Conservation (phyloP, 2,329 filamentous ascomycete genomes). For the Penicillium sp. region DNA sequence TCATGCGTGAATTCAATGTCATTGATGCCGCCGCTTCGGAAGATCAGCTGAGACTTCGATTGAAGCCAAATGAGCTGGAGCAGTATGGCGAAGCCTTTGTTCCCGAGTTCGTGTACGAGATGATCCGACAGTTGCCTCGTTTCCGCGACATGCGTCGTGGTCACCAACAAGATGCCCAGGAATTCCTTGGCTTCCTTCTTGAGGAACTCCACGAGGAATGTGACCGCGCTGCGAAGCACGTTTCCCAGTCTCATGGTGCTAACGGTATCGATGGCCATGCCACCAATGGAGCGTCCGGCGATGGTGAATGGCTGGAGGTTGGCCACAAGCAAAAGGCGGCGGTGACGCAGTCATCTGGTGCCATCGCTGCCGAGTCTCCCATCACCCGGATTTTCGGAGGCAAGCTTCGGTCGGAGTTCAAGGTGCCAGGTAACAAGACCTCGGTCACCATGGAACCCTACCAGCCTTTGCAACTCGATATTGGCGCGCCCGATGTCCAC, state of each 20-base stretch:
- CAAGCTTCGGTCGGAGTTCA: constrained; percentile 85
- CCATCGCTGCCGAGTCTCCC: constrained; percentile 74
- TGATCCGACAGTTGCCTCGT: constrained; percentile 81
- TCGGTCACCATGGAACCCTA: constrained; percentile 94
- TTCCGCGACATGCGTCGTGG: constrained; percentile 94
- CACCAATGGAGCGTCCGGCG: constrained; percentile 51
- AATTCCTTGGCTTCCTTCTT: constrained; percentile 91
- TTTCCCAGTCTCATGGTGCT: constrained; percentile 53
- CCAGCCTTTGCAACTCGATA: constrained; percentile 92
- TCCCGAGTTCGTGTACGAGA: constrained; percentile 94
- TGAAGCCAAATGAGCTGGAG: constrained; percentile 85
- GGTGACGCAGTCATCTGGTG: constrained; percentile 83
- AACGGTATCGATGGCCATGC: constrained; percentile 49
- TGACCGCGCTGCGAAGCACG: constrained; percentile 71
- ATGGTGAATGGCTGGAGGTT: constrained; percentile 92
- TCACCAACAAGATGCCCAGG: constrained; percentile 96
- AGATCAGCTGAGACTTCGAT: constrained; percentile 72
- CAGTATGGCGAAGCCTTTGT: constrained; percentile 90
- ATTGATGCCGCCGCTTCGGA: constrained; percentile 78
- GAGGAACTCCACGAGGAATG: constrained; percentile 95
- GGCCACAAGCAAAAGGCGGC: constrained; percentile 88
- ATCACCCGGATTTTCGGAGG: constrained; percentile 95
- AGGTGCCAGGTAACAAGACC: constrained; percentile 82
- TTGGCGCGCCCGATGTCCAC: constrained; percentile 81
- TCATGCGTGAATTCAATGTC: constrained; percentile 88